Conservation (phyloP, 768 basidiomycete species). For the Roridomyces roridus region DNA sequence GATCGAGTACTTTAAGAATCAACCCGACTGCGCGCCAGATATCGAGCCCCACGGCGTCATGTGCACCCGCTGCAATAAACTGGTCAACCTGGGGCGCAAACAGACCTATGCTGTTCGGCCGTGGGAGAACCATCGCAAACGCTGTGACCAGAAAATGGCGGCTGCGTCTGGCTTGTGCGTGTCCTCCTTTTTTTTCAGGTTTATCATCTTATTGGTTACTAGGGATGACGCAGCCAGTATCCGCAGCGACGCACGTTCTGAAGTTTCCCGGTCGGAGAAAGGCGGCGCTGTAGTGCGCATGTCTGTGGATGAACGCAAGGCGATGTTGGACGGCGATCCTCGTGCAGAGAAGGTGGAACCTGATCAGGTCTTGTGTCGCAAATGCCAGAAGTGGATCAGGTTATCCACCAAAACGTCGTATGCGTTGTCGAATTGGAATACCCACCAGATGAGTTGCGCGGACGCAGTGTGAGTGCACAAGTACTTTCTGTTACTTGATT, state of each 20-base stretch:
- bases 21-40: slow-evolving; percentile 56
- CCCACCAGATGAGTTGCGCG: slow-evolving; percentile 55
- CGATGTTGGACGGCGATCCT: slow-evolving; percentile 59
- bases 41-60: slow-evolving; percentile 64
- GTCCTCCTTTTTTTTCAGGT: slow-evolving; percentile 11
- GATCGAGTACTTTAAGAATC: slow-evolving; percentile 66
- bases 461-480: slow-evolving; percentile 43
- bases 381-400: slow-evolving; percentile 69
- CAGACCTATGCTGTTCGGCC: slow-evolving; percentile 62
- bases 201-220: neutral
- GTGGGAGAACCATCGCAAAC: slow-evolving; percentile 65
- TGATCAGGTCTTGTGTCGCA: slow-evolving; percentile 60
- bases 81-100: slow-evolving; percentile 61
- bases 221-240: slow-evolving; percentile 17
- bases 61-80: slow-evolving; percentile 63
- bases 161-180: slow-evolving; percentile 31
- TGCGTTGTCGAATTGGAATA: slow-evolving; percentile 56
- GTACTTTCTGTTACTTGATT: slow-evolving; percentile 1
- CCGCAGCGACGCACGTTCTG: slow-evolving; percentile 20
- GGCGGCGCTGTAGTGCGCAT: slow-evolving; percentile 25
- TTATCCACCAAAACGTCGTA: slow-evolving; percentile 52
- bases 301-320: slow-evolving; percentile 54
- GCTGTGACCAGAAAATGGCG: slow-evolving; percentile 53
- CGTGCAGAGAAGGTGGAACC: slow-evolving; percentile 55
- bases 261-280: no score